Percentiles rank a stretch among this genome's conserved stretches.
phyloP scores from a whole-genome alignment of 129 eudicot species.

The Lactuca sativa region DNA sequence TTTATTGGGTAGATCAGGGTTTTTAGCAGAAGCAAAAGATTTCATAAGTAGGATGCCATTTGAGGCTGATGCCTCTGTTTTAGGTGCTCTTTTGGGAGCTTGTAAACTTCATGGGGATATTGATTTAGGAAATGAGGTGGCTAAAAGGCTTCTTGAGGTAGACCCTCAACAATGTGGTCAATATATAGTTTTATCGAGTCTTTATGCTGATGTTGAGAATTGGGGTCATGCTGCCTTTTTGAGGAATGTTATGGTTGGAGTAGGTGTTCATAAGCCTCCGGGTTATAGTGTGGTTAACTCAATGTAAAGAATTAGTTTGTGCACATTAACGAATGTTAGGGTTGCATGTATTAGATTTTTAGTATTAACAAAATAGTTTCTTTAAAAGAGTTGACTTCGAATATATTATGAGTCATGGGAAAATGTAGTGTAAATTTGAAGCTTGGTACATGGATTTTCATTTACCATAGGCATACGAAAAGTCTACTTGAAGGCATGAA shows the following conservation, averaged over 20 bases:
- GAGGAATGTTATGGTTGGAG: constrained; percentile 58
- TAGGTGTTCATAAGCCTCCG: constrained; percentile 55
- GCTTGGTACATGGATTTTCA: no score
- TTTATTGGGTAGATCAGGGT: constrained; percentile 74
- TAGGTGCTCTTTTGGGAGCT: constrained; percentile 86
- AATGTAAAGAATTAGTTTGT: constrained; percentile 13
- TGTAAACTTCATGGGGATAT: constrained; percentile 77
- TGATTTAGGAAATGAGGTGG: constrained; percentile 64
- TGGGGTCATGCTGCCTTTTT: constrained; percentile 65
- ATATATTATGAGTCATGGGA: no score
- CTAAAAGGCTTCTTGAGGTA: constrained; percentile 39
- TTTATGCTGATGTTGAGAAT: constrained; percentile 64
- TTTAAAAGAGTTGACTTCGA: no score
- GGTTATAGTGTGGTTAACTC: constrained; percentile 52
- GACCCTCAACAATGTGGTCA: constrained; percentile 62
- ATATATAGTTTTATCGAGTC: constrained; percentile 58
- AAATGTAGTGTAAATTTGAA: no score
- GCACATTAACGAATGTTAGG: no score
- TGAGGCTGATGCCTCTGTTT: constrained; percentile 67
- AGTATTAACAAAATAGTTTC: no score
- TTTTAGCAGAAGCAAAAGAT: constrained; percentile 59
- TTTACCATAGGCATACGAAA: no score
- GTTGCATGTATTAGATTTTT: no score
- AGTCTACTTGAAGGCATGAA: no score
- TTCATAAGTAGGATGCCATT: constrained; percentile 69